phyloP scores from a whole-genome alignment of 257 asterid genomes.

The Nyctanthes arbortristis region DNA sequence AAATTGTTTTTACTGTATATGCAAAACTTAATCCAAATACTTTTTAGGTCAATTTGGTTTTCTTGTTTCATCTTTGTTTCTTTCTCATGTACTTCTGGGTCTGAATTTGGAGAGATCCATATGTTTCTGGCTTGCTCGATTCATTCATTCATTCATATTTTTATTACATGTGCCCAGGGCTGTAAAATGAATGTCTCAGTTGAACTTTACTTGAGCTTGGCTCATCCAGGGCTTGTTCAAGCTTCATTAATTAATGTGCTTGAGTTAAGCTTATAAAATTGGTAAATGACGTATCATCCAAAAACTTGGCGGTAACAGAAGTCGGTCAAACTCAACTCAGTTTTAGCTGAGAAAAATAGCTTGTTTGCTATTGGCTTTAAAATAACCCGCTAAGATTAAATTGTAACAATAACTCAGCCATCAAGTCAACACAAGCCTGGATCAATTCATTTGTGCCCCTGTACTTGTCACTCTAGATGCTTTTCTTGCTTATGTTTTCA shows the following conservation, averaged over 20 bases:
- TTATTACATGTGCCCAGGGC: background rate
- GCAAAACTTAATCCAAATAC: background rate
- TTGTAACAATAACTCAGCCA: background rate
- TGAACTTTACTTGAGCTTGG: constrained; percentile 8
- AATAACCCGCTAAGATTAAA: constrained; percentile 8
- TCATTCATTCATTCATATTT: no score
- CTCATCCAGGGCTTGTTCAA: constrained; percentile 2
- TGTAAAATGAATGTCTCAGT: background rate
- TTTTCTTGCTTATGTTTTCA: background rate
- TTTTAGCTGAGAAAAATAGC: background rate
- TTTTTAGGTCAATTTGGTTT: background rate
- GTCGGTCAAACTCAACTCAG: background rate
- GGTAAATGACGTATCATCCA: background rate
- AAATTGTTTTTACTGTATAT: background rate
- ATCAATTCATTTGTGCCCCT: background rate
- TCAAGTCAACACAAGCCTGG: background rate
- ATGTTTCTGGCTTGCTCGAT: background rate
- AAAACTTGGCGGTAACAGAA: background rate
- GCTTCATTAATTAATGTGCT: background rate
- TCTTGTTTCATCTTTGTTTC: background rate
- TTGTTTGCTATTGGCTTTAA: background rate
- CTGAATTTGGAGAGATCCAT: background rate
- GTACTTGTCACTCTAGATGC: background rate
- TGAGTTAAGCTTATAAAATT: background rate
- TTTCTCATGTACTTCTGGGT: background rate